Conservation (phyloP, 306 rosid species). For the Carpinus fangiana region DNA sequence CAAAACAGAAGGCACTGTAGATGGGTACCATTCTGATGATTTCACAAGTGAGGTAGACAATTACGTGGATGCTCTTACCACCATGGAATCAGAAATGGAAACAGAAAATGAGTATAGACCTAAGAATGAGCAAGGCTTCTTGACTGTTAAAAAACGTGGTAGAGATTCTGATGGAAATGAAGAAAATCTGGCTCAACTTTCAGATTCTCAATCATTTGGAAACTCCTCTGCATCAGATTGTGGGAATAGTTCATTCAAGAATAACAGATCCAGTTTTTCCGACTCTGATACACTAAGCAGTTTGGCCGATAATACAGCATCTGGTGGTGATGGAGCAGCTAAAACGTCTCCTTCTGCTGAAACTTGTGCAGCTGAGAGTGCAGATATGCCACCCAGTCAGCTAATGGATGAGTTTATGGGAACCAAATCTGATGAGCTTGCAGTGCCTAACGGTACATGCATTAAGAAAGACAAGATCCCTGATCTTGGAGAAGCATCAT, state of each 20-base stretch:
- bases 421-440: constrained; percentile 30
- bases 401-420: constrained; percentile 35
- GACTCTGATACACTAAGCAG: constrained; percentile 51
- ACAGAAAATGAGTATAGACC: constrained; percentile 56
- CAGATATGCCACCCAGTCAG: constrained; percentile 34
- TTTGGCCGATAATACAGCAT: constrained; percentile 46
- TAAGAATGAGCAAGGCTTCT: constrained; percentile 33
- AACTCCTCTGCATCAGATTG: constrained; percentile 64
- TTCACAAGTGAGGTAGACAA: constrained; percentile 78
- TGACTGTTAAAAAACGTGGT: constrained; percentile 35
- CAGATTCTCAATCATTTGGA: constrained; percentile 63
- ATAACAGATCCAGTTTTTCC: constrained; percentile 47
- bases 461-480: constrained; percentile 39
- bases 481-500: constrained; percentile 40
- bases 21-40: constrained; percentile 67
- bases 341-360: constrained; percentile 36
- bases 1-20: constrained; percentile 45
- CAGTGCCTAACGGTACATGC: constrained; percentile 28
- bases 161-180: constrained; percentile 52
- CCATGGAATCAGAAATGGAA: constrained; percentile 74
- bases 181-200: constrained; percentile 55
- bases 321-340: constrained; percentile 41
- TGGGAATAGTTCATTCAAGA: constrained; percentile 53
- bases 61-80: constrained; percentile 79
- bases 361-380: constrained; percentile 41